These are phyloP conservation scores for Heterococcus sp. DNA, from an alignment of 108 stramenopile genomes.

Conservation along the genomic window DNA sequence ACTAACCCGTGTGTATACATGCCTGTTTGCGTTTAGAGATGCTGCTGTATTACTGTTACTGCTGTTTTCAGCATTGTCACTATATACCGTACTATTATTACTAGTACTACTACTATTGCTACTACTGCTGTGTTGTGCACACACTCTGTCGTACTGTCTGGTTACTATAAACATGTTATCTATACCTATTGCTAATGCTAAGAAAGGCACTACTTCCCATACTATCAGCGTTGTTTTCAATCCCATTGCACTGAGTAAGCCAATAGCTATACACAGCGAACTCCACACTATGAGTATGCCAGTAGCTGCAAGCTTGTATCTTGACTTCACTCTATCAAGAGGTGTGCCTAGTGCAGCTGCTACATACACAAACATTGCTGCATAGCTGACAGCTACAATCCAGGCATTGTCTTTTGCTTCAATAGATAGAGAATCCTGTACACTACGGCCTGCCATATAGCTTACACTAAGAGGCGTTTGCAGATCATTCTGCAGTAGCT, in stretches of 20 bases:
- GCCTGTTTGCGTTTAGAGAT: too few relatives aligned
- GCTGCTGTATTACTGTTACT: too few relatives aligned
- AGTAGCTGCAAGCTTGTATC: constrained; percentile 36
- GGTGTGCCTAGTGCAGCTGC: constrained; percentile 29
- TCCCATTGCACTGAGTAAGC: constrained; percentile 8
- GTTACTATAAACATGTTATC: constrained; percentile 56
- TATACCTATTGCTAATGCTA: constrained; percentile 53
- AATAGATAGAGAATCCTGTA: constrained; percentile 37
- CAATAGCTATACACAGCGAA: constrained; percentile 22
- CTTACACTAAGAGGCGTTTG: constrained; percentile 41
- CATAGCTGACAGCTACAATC: constrained; percentile 38
- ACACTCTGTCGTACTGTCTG: constrained; percentile 46
- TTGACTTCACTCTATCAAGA: neutral
- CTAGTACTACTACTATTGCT: too few relatives aligned
- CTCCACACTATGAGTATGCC: constrained; percentile 46
- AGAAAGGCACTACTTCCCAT: constrained; percentile 54
- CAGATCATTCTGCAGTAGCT: constrained; percentile 26
- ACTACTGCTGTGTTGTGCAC: too few relatives aligned
- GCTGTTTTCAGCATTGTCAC: too few relatives aligned
- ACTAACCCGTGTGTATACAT: too few relatives aligned
- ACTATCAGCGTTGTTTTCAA: constrained; percentile 50
- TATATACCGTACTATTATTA: too few relatives aligned
- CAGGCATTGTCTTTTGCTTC: constrained; percentile 50
- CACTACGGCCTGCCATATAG: constrained; percentile 50
- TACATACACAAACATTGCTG: constrained; percentile 53